Evolutionary conservation across 257 asterid genomes (phyloP), one percentile per base, ranked within the genome.

Genomic region (Leptodermis oblonga): DNA sequence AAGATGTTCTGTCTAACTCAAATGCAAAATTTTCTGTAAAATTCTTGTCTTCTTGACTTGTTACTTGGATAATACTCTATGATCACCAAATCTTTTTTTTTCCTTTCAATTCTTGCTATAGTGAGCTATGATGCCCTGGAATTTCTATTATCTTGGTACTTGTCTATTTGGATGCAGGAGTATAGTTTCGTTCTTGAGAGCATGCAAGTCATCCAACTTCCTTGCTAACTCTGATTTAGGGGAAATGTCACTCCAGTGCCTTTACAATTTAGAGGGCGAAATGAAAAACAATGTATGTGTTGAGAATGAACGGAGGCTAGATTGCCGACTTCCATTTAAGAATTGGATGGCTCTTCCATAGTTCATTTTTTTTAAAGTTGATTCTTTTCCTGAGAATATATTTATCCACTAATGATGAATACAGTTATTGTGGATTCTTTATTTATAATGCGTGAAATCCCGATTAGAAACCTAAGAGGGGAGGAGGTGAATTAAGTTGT

Each of bases 291-390:
- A 22, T 39, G n/a, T 53, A 31, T 37, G 36, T 41, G 76, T 61
- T 46, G 77, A 77, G 73, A 79, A 63, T 68, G 79, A 76, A 20
- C 71, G 37, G 46, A 49, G 54, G 59, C 70, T 75, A 74, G 87
- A 78, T 74, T 67, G 74, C 67, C 86, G 76, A 72, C 79, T 84
- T 69, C 89, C 95, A 31, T 86, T 86, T 31, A 84, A 83, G 59
- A 93, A 88, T 77, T 90, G 95, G 98, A 77, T 87, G 34, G 80
- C 73, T 62, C 86, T 76, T 79, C 95, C 91, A 34, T 84, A 90
- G 93, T 76, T 51, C n/a, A n/a, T n/a, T n/a, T n/a, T n/a, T n/a
- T n/a, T n/a, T n/a, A n/a, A n/a, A n/a, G n/a, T n/a, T n/a, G n/a
- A n/a, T n/a, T n/a, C n/a, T n/a, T n/a, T n/a, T n/a, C n/a, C n/a